A percentile compares a stretch with the other conserved stretches of the same genome.
Evolutionary conservation across 805 yeast genomes (phyloP).

Genomic region (Spencermartinsiella europaea): DNA sequence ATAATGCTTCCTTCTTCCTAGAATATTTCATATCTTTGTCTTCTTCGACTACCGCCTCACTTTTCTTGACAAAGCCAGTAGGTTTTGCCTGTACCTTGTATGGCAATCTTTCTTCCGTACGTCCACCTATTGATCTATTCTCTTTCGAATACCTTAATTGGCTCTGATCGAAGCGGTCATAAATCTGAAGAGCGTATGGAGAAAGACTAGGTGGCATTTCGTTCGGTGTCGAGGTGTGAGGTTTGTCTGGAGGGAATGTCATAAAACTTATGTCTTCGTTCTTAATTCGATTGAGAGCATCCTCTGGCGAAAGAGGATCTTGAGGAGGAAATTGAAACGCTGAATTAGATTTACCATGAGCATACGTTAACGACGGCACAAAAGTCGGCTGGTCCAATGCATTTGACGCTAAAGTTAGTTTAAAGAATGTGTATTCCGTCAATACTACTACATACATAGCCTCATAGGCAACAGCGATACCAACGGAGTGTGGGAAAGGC

Average conservation of each 20-base stretch:
- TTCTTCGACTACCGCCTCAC: neutral
- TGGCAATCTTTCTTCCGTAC: neutral
- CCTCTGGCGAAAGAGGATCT: too few species aligned
- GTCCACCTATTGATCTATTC: neutral
- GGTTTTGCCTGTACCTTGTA: neutral
- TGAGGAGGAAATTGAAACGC: too few species aligned
- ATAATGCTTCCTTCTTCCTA: neutral
- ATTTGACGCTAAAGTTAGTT: neutral
- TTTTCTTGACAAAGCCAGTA: neutral
- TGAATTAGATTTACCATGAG: neutral
- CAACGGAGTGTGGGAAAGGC: neutral
- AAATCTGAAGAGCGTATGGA: neutral
- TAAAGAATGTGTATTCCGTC: neutral
- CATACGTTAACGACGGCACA: neutral
- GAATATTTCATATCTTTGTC: neutral
- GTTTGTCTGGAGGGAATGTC: neutral
- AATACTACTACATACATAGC: neutral
- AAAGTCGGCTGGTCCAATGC: neutral
- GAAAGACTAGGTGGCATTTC: neutral
- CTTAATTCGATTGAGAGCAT: neutral
- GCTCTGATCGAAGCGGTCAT: neutral
- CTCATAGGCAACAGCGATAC: neutral
- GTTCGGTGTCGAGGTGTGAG: neutral
- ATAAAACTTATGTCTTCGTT: neutral
- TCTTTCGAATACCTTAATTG: neutral